Conservation (phyloP, 2,329 filamentous ascomycete genomes). For the Bipolaris cookei region DNA sequence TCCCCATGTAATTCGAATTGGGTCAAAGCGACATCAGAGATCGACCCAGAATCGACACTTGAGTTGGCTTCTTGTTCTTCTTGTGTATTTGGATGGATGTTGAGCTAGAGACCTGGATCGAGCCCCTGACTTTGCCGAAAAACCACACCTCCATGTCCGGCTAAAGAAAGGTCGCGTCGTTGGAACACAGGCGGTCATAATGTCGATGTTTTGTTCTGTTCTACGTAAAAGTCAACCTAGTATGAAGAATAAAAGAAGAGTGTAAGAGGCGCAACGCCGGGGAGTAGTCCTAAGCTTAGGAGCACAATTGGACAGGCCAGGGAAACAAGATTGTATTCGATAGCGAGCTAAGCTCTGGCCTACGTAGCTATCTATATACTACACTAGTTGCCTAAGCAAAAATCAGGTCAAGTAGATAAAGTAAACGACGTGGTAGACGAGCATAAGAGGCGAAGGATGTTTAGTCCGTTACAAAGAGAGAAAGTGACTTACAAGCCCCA, state of each 20-base stretch:
- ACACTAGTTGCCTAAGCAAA: no score
- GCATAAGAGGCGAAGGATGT: no score
- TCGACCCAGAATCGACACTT: background rate
- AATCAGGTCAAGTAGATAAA: no score
- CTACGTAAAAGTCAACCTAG: background rate
- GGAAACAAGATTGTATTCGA: no score
- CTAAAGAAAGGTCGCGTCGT: conserved; percentile 18
- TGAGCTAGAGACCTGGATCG: background rate
- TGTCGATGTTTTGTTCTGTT: conserved; percentile 17
- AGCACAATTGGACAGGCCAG: no score
- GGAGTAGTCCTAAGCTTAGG: no score
- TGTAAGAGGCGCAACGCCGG: no score
- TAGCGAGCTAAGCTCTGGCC: no score
- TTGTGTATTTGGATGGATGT: background rate
- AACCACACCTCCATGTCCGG: conserved; percentile 6
- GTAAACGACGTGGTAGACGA: no score
- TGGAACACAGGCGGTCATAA: conserved; percentile 20
- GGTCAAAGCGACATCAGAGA: background rate
- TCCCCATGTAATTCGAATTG: background rate
- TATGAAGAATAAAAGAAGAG: background rate
- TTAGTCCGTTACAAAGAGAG: no score
- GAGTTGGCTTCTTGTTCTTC: background rate
- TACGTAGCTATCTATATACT: no score
- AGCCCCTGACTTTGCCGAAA: background rate
- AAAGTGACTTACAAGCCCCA: background rate